Conservation (phyloP, 2,329 filamentous ascomycete genomes). For the Ilyonectria sp. region DNA sequence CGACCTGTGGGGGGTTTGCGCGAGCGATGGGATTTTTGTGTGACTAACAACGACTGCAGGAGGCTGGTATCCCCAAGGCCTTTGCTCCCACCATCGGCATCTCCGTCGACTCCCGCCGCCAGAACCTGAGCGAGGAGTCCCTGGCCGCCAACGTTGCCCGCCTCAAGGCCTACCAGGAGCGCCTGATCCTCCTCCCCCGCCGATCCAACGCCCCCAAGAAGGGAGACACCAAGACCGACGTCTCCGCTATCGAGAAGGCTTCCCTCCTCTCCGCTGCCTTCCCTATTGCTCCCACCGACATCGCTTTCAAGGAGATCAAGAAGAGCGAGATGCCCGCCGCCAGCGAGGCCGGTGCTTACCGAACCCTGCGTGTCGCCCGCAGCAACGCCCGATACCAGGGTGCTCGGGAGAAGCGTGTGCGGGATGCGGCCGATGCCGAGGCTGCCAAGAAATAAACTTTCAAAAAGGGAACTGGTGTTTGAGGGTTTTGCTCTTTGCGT, state of each 20-base stretch:
- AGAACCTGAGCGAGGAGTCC: constrained; percentile 97
- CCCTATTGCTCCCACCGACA: constrained; percentile 79
- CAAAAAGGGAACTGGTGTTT: constrained; percentile 60
- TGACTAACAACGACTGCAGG: constrained; percentile 70
- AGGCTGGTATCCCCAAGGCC: constrained; percentile 95
- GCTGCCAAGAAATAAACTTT: constrained; percentile 85
- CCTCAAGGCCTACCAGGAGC: constrained; percentile 97
- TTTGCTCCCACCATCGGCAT: constrained; percentile 97
- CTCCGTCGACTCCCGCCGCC: constrained; percentile 94
- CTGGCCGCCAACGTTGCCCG: constrained; percentile 96
- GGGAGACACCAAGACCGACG: constrained; percentile 90
- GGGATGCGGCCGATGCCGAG: constrained; percentile 89
- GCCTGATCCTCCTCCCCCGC: constrained; percentile 98
- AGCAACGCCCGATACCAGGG: constrained; percentile 86
- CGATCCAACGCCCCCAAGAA: constrained; percentile 94
- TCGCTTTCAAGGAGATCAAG: constrained; percentile 81
- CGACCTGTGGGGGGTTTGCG: constrained; percentile 6
- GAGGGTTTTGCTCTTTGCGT: constrained; percentile 61
- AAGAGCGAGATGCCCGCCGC: constrained; percentile 85
- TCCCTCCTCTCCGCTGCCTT: constrained; percentile 66
- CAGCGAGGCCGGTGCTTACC: constrained; percentile 87
- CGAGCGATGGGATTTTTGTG: constrained; percentile 22
- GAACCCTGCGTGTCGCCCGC: constrained; percentile 86
- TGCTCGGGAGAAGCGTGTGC: constrained; percentile 92
- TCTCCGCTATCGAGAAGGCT: constrained; percentile 75